Conservation (phyloP, 1,139 yeast species). For the Taphrina sp. region DNA sequence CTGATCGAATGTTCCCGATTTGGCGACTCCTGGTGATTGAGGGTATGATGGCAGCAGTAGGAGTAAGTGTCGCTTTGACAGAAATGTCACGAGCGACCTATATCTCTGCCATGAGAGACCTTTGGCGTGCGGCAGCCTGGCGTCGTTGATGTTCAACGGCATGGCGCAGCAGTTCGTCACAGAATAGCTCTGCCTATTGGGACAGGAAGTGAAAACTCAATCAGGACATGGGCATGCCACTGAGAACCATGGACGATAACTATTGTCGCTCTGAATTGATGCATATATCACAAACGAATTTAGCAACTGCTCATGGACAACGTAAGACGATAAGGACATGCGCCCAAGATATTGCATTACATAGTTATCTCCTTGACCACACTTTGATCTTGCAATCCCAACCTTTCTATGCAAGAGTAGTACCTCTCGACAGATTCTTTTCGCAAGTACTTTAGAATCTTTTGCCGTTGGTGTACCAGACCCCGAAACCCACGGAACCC, state of each 20-base stretch:
- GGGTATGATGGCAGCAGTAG: slow-evolving; percentile 2
- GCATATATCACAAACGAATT: too few relatives aligned
- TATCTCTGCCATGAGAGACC: background rate
- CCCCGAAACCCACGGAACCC: slow-evolving; percentile 71
- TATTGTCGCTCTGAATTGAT: too few relatives aligned
- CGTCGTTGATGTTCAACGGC: too few relatives aligned
- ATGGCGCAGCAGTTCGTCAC: too few relatives aligned
- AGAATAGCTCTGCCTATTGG: too few relatives aligned
- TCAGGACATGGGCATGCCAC: too few relatives aligned
- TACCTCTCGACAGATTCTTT: slow-evolving; percentile 74
- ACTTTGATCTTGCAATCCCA: slow-evolving; percentile 80
- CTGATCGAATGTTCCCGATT: background rate
- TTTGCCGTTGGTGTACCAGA: slow-evolving; percentile 84
- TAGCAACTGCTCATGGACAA: too few relatives aligned
- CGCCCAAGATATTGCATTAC: slow-evolving; percentile 18
- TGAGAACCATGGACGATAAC: too few relatives aligned
- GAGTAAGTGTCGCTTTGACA: slow-evolving; percentile 4
- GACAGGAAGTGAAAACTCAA: too few relatives aligned
- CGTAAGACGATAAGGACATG: too few relatives aligned
- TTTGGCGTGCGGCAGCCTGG: too few relatives aligned
- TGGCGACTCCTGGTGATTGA: slow-evolving; percentile 16
- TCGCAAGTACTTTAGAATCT: slow-evolving; percentile 74
- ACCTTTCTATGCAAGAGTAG: slow-evolving; percentile 78
- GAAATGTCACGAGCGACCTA: slow-evolving; percentile 7
- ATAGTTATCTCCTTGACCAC: slow-evolving; percentile 47